A percentile compares a stretch with the other conserved stretches of the same genome.
Evolutionary conservation across 2,329 filamentous ascomycete species (phyloP).

Genomic region (Aureobasidium sp.): DNA sequence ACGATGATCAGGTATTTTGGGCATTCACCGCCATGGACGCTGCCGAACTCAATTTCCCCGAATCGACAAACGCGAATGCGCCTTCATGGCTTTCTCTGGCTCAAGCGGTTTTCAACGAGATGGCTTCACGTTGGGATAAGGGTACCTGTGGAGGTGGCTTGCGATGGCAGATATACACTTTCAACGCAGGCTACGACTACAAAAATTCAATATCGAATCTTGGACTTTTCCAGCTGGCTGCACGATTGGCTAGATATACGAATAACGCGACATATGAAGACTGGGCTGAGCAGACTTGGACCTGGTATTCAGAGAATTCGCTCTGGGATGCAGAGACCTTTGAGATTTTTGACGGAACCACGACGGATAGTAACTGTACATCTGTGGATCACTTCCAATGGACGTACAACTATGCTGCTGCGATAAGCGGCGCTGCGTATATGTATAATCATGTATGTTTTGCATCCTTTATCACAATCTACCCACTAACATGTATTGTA

Average conservation of each 20-base stretch:
- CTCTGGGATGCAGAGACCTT: constrained; percentile 55
- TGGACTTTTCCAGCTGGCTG: constrained; percentile 63
- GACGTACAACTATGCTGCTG: constrained; percentile 72
- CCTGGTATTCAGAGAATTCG: constrained; percentile 56
- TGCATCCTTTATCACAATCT: not conserved
- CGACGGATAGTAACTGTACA: constrained; percentile 57
- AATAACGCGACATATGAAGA: constrained; percentile 81
- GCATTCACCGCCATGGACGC: constrained; percentile 61
- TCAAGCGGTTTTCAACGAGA: constrained; percentile 42
- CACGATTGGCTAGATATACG: constrained; percentile 81
- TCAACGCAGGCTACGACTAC: constrained; percentile 72
- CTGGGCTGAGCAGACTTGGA: constrained; percentile 77
- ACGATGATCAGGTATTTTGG: constrained; percentile 66
- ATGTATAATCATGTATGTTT: constrained; percentile 65
- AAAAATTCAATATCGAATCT: constrained; percentile 68
- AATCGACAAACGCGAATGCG: constrained; percentile 40
- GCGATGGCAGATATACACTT: constrained; percentile 75
- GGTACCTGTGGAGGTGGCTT: constrained; percentile 37
- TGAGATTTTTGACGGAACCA: constrained; percentile 62
- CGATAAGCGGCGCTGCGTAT: constrained; percentile 69
- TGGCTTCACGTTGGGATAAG: constrained; percentile 37
- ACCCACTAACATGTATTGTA: constrained; percentile 2
- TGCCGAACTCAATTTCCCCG: constrained; percentile 56
- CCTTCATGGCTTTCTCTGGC: constrained; percentile 49
- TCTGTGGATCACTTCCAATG: constrained; percentile 62